Evolutionary conservation across 495 filamentous ascomycete species (phyloP), one percentile per base, ranked within the genome.

Genomic region (Penicillium chermesinum): DNA sequence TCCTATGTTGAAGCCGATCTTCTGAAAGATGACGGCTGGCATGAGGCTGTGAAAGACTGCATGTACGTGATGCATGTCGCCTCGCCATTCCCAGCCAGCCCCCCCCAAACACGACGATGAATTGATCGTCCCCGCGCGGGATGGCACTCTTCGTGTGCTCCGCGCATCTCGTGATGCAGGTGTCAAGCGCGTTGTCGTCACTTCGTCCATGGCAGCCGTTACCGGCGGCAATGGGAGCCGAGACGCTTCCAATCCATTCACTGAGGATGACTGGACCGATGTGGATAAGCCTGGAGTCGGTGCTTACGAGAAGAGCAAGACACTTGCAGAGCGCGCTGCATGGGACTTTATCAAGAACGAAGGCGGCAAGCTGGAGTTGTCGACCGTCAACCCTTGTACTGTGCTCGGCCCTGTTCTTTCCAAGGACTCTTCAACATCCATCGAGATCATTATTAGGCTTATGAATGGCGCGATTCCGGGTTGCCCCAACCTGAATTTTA

Each of bases 301-400:
- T 7, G 38, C 49, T 7, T 52, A 52, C n/a, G 42, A 41, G 1
- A 52, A 52, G 42, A 52, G 49, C 43, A 52, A 52, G 19, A 52
- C 49, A 16, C 10, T 52, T 7, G 49, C 43, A 10, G 49, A 52
- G 44, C 27, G 30, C 4, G 43, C 43, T 6, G 49, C 49, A 17
- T 52, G 49, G 49, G 38, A 46, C 5, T 52, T 52, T 14, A 47
- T 52, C 30, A 21, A 46, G 16, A 37, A 41, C 9, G 49, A 52
- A 41, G 49, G 37, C 5, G 38, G 43, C 6, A 17, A 13, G 18
- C 49, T 52, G 8, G 43, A 52, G 8, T 5, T 52, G 14, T 22
- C 49, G 20, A 43, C 46, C 27, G 22, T 52, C 14, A 46, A 47
- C 19, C 49, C 49, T 7, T 15, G 5, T n/a, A 38, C 17, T 16